Percentiles rank a stretch among this genome's conserved stretches.
Conservation (phyloP, 495 filamentous ascomycete species). For the Hypoxylon trugodes region DNA sequence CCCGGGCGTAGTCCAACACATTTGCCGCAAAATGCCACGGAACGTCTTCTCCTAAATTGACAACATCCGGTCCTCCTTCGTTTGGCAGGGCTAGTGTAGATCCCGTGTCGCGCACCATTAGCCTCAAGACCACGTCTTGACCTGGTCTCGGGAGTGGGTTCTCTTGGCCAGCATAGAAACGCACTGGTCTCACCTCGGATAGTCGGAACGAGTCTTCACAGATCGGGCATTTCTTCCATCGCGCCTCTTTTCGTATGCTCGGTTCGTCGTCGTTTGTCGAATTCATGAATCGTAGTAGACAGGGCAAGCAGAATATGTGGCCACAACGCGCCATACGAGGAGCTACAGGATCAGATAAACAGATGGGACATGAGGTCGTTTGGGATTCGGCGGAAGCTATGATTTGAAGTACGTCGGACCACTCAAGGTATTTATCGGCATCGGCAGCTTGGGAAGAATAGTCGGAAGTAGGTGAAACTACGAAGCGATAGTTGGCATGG, state of each 20-base stretch:
- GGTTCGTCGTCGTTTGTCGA: conserved; percentile 71
- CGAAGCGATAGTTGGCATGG: conserved; percentile 96
- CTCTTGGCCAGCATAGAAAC: conserved; percentile 93
- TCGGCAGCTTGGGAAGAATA: conserved; percentile 84
- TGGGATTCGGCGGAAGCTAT: conserved; percentile 91
- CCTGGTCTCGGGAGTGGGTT: conserved; percentile 79
- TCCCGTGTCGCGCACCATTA: conserved; percentile 79
- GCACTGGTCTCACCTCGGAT: conserved; percentile 86
- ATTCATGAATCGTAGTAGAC: conserved; percentile 95
- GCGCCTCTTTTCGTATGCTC: conserved; percentile 70
- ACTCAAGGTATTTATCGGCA: conserved; percentile 90
- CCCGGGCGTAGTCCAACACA: conserved; percentile 90
- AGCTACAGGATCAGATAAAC: conserved; percentile 87
- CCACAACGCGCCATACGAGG: conserved; percentile 98
- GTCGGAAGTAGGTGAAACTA: conserved; percentile 82
- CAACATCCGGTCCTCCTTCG: conserved; percentile 75
- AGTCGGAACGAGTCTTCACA: conserved; percentile 91
- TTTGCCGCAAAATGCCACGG: conserved; percentile 96
- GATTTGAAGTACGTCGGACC: conserved; percentile 89
- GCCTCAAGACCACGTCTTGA: conserved; percentile 84
- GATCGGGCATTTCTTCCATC: conserved; percentile 96
- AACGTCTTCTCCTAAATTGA: conserved; percentile 73
- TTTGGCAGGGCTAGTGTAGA: conserved; percentile 87
- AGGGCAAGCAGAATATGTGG: conserved; percentile 96
- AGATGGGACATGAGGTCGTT: conserved; percentile 88